Conservation (phyloP, 2,329 filamentous ascomycete genomes). For the Monosporascus ibericus region DNA sequence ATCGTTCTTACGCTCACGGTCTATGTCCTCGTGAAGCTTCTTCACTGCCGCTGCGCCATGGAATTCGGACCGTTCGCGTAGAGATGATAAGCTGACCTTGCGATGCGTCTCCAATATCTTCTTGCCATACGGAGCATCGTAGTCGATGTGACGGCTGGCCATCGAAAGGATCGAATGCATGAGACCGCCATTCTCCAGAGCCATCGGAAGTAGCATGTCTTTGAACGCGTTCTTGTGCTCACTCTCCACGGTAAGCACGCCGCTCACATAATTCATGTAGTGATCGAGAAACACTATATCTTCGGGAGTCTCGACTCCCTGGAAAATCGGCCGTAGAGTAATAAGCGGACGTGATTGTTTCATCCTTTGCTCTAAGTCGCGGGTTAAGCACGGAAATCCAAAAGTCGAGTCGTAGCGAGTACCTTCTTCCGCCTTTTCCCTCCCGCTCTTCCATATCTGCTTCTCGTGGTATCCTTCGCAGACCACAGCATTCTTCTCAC, state of each 20-base stretch:
- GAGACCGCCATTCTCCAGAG: slow-evolving; percentile 69
- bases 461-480: slow-evolving; percentile 88
- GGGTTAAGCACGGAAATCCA: slow-evolving; percentile 12
- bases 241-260: slow-evolving; percentile 74
- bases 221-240: slow-evolving; percentile 81
- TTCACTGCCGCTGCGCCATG: slow-evolving; percentile 51
- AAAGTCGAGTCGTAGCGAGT: slow-evolving; percentile 11
- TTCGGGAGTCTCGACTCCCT: slow-evolving; percentile 72
- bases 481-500: slow-evolving; percentile 86
- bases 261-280: slow-evolving; percentile 73
- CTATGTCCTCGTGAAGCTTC: slow-evolving; percentile 43
- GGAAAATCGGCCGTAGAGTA: slow-evolving; percentile 62
- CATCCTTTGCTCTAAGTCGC: slow-evolving; percentile 39
- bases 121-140: slow-evolving; percentile 48
- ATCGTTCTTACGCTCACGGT: slow-evolving; percentile 30
- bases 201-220: slow-evolving; percentile 76
- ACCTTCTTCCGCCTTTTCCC: slow-evolving; percentile 67
- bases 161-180: slow-evolving; percentile 89
- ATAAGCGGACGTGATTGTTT: slow-evolving; percentile 45
- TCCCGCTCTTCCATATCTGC: slow-evolving; percentile 81
- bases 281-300: slow-evolving; percentile 79
- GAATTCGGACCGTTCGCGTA: slow-evolving; percentile 46
- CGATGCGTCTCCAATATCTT: slow-evolving; percentile 46
- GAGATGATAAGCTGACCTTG: slow-evolving; percentile 36
- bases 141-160: slow-evolving; percentile 69